Base-by-base conservation (phyloP, 345 rosid genomes). In the Arabis alpina region DNA sequence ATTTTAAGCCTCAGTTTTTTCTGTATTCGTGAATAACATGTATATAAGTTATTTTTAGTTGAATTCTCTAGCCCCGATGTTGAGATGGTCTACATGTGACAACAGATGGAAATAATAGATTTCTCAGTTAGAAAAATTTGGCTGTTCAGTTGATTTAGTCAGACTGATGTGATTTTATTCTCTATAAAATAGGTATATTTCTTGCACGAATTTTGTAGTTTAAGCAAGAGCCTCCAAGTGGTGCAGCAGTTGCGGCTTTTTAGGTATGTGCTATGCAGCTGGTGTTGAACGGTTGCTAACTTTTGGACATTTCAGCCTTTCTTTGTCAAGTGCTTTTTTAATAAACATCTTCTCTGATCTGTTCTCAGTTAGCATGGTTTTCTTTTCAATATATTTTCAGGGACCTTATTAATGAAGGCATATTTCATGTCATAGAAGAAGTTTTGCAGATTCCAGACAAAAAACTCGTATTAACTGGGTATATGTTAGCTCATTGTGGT, bases 201-300 rank as follows among this genome's bases (percentile, higher is more conserved):
- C 88, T 80, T 95, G 87, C 88, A 83, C 14, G 99, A 95, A 70
- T 95, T 95, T 82, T 95, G 99, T 79, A 84, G 91, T 79, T 82
- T 95, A 81, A 90, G 94, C 89, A 95, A 92, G 85, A 95, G 93
- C 78, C 81, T 90, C 68, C 98, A 87, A 74, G 85, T 90, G 92
- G 96, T 86, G 59, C 97, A 95, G 86, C 98, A 92, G 87, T 84
- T 92, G 67, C 92, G 89, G 61, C 88, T 95, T 32, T 92, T 88
- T 86, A 88, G 98, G 98, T 95, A 81, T 57, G 76, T 57, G 53
- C 51, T 40, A 36, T 54, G 52, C 48, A 52, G 48, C 58, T 49
- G 57, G 23, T 52, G 2, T 27, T 51, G 47, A 37, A 14, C 30
- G 24, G 12, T 15, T 53, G 1, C 10, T 41, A 42, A 15, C 61